Evolutionary conservation across 148 eudicot genomes (phyloP).

Genomic region (Simmondsia chinensis): DNA sequence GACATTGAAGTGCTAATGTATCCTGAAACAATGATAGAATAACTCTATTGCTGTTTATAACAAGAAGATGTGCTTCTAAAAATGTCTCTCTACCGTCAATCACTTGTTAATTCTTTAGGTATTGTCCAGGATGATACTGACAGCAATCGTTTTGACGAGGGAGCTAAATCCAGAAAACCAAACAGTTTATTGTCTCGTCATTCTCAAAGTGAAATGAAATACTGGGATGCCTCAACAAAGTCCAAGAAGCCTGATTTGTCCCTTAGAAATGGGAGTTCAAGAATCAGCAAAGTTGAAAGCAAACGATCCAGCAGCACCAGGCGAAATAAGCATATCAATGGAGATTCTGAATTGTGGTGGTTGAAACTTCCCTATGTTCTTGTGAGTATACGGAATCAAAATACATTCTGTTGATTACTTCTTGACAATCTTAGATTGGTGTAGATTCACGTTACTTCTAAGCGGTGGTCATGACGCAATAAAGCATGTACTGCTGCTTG

Average conservation of each 20-base stretch:
- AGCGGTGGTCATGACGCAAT: background rate
- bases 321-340: slow-evolving; percentile 11
- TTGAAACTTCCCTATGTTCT: slow-evolving; percentile 72
- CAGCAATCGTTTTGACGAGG: no score
- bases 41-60: no score
- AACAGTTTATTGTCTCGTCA: slow-evolving; percentile 1
- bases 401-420: background rate
- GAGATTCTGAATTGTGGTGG: slow-evolving; percentile 57
- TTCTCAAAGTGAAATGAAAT: slow-evolving; percentile 7
- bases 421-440: background rate
- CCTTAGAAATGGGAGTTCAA: slow-evolving; percentile 7
- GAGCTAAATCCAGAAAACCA: no score
- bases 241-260: slow-evolving; percentile 7
- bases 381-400: slow-evolving; percentile 32
- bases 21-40: no score
- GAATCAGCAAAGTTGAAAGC: slow-evolving; percentile 14
- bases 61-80: no score
- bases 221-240: slow-evolving; percentile 6
- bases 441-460: background rate
- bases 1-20: no score
- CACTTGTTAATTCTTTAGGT: slow-evolving; percentile 43
- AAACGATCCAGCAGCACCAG: slow-evolving; percentile 9
- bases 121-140: slow-evolving; percentile 21
- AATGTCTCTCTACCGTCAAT: no score
- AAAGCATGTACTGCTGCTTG: no score